Evolutionary conservation across 2,329 filamentous ascomycete species (phyloP), one percentile per base, ranked within the genome.

Genomic region (Tolypocladium sp.): DNA sequence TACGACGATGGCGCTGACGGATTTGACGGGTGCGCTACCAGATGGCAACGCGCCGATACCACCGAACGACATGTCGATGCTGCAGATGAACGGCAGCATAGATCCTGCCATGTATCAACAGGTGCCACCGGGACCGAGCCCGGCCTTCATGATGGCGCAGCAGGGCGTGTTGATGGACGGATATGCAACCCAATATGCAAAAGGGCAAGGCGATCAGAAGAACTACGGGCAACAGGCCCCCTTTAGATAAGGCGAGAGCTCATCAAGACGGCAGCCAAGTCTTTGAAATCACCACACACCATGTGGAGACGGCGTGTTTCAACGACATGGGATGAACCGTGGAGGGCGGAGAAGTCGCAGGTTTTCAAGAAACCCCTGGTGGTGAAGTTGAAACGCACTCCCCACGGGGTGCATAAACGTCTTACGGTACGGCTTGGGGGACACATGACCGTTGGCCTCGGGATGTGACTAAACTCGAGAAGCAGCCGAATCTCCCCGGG

Each of bases 91-190:
- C 9, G 58, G 59, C 37, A 44, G 54, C 42, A 51, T 60, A 17
- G 55, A 59, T 44, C 59, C 61, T 27, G 58, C 60, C 38, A 62
- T 68, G 57, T 66, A 65, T 55, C 66, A 67, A 35, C 63, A 65
- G 38, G 51, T 61, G 22, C 58, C 63, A 22, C 52, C 61, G 22
- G 61, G 61, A 15, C 57, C 57, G 33, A 61, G 58, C 25, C 33
- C 58, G 2, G 61, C 56, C 35, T 68, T 64, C 49, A 57, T 66
- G 12, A 63, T 63, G 52, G 57, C 62, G 12, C 65, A 66, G 38
- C 63, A 64, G 15, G 65, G 63, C 33, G 62, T 65, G 8, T 66
- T 63, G 41, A 61, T 66, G 56, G 60, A 64, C 38, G 63, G 61
- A 8, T 67, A 66, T 30, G 22, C 46, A 9, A 56, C 57, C 17